Evolutionary conservation across 345 rosid species (phyloP), one percentile per base, ranked within the genome.

Genomic region (Citrus trifoliata): DNA sequence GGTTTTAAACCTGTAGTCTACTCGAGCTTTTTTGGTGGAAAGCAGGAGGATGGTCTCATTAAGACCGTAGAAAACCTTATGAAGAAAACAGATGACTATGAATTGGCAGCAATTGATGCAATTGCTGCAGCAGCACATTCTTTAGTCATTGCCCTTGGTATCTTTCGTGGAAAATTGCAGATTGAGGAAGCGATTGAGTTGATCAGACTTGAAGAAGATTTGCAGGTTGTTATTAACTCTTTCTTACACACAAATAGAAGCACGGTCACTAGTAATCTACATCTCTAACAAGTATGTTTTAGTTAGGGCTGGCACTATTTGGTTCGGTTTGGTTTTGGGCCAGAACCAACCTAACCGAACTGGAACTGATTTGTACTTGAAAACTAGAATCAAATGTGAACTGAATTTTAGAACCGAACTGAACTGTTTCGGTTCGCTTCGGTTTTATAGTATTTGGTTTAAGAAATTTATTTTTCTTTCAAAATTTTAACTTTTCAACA

Each of bases 171-270:
- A 76, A 96, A 85, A 67, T 82, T 96, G 89, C 89, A 85, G 87
- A 89, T 96, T 37, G 94, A 94, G 80, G 98, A 92, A 81, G 97
- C 98, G 16, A 85, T 96, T 81, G 88, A 94, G 82, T 84, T 96
- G 87, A 87, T 88, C 71, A 88, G 99, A 85, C 93, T 96, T 53
- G 99, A 96, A 88, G 99, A 96, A 93, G 98, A 94, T 80, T 83
- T 92, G 67, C 99, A 94, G 98, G 99, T 96, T 55, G 53, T 71
- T 28, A 21, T 59, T 53, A 73, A 24, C 60, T 59, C 53, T 70
- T 67, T 9, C 60, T 2, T 74, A 21, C 30, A 14, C 71, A 55
- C 60, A 28, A 13, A 46, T 30, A 3, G 32, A 24, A 24, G 32
- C 65, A 22, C 12, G 35, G 64, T 55, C 75, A 33, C n/a, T 56